Percentiles rank a stretch among this genome's conserved stretches.
Evolutionary conservation across 352 stramenopile species (phyloP).

Genomic region (Globisporangium echinulatum): DNA sequence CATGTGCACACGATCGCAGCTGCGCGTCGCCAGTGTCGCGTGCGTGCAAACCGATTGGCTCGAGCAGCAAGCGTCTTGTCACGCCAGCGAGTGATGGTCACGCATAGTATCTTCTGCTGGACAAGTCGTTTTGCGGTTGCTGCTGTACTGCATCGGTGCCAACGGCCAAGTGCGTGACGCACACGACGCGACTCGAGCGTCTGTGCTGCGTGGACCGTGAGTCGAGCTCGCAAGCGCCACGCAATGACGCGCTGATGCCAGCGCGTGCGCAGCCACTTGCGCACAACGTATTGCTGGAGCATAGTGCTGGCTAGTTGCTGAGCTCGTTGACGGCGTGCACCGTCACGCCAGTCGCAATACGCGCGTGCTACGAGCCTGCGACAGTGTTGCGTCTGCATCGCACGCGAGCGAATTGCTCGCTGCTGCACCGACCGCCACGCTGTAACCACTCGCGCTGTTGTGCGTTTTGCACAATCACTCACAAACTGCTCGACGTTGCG

Average conservation of each 20-base stretch:
- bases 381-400: no score
- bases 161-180: conserved; percentile 13
- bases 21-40: conserved; percentile 19
- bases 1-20: conserved; percentile 11
- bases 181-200: conserved; percentile 13
- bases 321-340: no score
- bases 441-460: no score
- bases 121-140: conserved; percentile 12
- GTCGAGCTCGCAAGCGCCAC: conserved; percentile 5
- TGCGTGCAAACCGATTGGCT: conserved; percentile 21
- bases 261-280: conserved; percentile 13
- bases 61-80: not conserved
- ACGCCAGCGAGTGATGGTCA: not conserved
- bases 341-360: not conserved
- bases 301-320: conserved; percentile 9
- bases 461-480: not conserved
- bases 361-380: not conserved
- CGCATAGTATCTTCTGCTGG: not conserved
- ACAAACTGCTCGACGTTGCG: not conserved
- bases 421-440: no score
- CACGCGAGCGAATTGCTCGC: no score
- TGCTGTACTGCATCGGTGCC: conserved; percentile 14
- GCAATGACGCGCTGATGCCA: conserved; percentile 17
- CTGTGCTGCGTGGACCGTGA: conserved; percentile 1
- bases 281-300: conserved; percentile 14